Evolutionary conservation across 352 stramenopile species (phyloP), one percentile per base, ranked within the genome.

Genomic region (Pythium utonaiense): DNA sequence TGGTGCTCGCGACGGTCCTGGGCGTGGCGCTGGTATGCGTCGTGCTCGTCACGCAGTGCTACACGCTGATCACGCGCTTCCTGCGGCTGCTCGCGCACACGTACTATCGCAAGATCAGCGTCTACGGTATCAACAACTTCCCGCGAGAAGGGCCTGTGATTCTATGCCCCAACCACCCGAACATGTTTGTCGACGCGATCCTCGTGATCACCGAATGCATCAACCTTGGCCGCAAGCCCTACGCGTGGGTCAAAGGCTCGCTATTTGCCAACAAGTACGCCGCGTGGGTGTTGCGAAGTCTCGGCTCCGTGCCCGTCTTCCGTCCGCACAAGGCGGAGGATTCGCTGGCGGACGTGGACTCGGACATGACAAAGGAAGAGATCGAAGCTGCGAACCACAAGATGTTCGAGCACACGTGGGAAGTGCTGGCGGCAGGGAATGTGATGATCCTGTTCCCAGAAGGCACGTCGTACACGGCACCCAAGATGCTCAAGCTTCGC

Each of bases 391-490:
- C 80, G 24, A 89, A 82, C 60, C 67, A 60, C n/a, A 62, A 60
- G 44, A 92, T 92, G 82, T 92, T 92, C 49, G 77, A 92, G 65
- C 65, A 80, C 48, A 89, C 82, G 36, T 92, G 80, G 82, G 36
- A 69, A 14, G 78, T 83, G 17, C 75, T 92, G 30, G 71, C 65
- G 10, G 55, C 27, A 4, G 80, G 80, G 9, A 86, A 92, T 42
- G 69, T 88, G 40, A 89, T 92, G 80, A 66, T 92, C 53, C 62
- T 92, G 3, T 92, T 92, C 60, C 82, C 82, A 3, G 82, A 92
- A 69, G 82, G 82, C 56, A 92, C 82, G 53, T 90, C 80, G 44
- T 92, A 92, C 65, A 92, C 82, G 21, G 74, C 77, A 16, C 82
- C 82, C 0, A 88, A 89, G 71, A 92, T 92, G 82, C 64, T 92